Evolutionary conservation across 2,329 filamentous ascomycete species (phyloP).

Genomic region (Grosmannia clavigera): DNA sequence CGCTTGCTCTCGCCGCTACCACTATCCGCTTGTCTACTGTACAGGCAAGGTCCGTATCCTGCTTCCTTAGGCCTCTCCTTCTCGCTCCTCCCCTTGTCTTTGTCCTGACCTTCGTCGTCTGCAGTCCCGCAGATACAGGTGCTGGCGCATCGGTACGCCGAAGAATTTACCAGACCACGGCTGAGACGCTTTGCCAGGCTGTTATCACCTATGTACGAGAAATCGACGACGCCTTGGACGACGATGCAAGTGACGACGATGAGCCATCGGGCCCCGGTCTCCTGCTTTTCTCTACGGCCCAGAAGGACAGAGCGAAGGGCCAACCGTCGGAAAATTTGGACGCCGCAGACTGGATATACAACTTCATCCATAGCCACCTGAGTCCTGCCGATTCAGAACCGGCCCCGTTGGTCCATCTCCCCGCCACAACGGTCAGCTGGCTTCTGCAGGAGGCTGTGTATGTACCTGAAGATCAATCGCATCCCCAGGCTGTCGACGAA

Average conservation of each 20-base stretch:
- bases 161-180: background rate
- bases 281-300: background rate
- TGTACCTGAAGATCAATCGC: background rate
- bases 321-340: background rate
- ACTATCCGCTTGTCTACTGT: conserved; percentile 3
- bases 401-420: background rate
- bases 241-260: background rate
- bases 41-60: background rate
- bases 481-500: background rate
- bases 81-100: background rate
- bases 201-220: background rate
- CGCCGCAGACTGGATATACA: conserved; percentile 1
- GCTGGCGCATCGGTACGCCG: background rate
- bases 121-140: background rate
- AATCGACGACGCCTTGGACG: background rate
- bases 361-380: background rate
- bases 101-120: background rate
- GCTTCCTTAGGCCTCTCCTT: background rate
- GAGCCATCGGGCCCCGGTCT: background rate
- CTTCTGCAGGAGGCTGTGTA: background rate
- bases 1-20: conserved; percentile 4
- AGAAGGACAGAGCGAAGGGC: background rate
- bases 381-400: background rate
- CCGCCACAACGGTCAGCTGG: background rate
- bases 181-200: background rate